Conservation (phyloP, 2,329 filamentous ascomycete species). For the Biscogniauxia sp. region DNA sequence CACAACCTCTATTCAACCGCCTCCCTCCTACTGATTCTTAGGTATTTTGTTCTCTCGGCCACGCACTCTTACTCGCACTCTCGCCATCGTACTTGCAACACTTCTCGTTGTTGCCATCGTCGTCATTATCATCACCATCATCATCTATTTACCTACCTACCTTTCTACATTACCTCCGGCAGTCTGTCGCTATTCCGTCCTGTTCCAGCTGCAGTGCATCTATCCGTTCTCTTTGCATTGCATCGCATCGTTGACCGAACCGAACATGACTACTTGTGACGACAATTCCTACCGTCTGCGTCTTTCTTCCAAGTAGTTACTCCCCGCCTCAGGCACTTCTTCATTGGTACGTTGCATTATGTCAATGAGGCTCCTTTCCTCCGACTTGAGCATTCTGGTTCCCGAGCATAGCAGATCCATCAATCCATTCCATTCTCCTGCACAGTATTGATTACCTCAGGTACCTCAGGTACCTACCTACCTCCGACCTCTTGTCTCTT, state of each 20-base stretch:
- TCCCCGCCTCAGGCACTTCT: neutral
- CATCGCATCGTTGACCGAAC: neutral
- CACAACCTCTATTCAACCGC: too few species aligned
- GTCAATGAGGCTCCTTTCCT: neutral
- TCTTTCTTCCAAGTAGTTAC: neutral
- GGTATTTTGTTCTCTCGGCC: too few species aligned
- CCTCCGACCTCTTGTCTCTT: neutral
- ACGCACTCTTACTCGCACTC: too few species aligned
- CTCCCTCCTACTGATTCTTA: too few species aligned
- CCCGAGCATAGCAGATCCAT: too few species aligned
- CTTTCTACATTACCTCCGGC: neutral
- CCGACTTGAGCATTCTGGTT: neutral
- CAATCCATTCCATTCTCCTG: neutral
- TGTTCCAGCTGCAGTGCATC: neutral
- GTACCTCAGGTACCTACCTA: too few species aligned
- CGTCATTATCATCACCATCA: neutral
- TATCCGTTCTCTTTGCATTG: neutral
- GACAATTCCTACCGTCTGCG: neutral
- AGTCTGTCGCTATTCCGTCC: neutral
- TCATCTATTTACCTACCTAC: neutral
- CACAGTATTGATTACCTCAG: too few species aligned
- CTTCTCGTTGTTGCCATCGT: too few species aligned
- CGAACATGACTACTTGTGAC: neutral
- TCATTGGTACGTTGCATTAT: neutral
- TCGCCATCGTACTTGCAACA: too few species aligned